Evolutionary conservation across 345 rosid genomes (phyloP).

Genomic region (Mercurialis annua): DNA sequence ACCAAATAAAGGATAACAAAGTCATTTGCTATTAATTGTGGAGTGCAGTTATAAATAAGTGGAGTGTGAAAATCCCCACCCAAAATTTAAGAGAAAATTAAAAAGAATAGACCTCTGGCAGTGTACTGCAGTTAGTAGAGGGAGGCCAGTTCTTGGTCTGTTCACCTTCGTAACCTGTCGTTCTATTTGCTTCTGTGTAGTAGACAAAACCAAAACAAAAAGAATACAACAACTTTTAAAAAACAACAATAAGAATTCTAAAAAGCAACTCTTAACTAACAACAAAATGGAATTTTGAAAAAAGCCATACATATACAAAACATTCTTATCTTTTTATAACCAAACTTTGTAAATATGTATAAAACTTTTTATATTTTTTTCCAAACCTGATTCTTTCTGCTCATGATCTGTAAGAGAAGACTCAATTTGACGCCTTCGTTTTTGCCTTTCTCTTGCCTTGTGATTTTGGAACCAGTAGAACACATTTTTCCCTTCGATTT

Average conservation of each 20-base stretch:
- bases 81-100: conserved; percentile 7
- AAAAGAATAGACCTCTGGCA: conserved; percentile 56
- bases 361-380: conserved; percentile 2
- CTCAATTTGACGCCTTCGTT: conserved; percentile 85
- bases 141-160: conserved; percentile 66
- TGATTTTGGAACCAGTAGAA: conserved; percentile 99
- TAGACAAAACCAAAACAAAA: conserved; percentile 42
- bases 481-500: conserved; percentile 95
- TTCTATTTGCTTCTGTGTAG: conserved; percentile 46
- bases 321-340: conserved; percentile 2
- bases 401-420: conserved; percentile 21
- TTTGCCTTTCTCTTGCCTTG: conserved; percentile 88
- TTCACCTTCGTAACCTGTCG: conserved; percentile 62
- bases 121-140: conserved; percentile 66
- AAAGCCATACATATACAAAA: conserved; percentile 19
- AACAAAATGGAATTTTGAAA: conserved; percentile 21
- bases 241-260: conserved; percentile 26
- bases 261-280: conserved; percentile 11
- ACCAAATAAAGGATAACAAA: too few species aligned
- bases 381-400: conserved; percentile 47
- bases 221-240: conserved; percentile 40
- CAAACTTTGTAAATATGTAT: conserved; percentile 5
- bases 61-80: too few species aligned
- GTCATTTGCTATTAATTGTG: too few species aligned
- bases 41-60: too few species aligned